phyloP scores from a whole-genome alignment of 1,284 basidiomycete genomes.

The Austroboletus rostrupii region DNA sequence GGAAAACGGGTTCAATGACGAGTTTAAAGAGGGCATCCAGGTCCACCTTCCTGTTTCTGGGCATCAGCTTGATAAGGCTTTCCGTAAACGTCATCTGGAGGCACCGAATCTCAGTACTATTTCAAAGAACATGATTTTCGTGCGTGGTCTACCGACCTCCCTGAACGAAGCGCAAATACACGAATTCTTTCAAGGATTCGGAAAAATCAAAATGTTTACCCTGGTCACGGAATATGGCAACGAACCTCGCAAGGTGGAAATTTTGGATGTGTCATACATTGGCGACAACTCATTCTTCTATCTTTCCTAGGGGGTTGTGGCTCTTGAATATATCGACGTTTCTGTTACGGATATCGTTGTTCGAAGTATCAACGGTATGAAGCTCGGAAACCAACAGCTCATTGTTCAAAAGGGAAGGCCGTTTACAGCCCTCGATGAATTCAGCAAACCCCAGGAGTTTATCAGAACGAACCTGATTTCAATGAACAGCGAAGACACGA shows the following conservation, averaged over 20 bases:
- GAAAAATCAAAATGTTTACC: conserved; percentile 92
- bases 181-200: conserved; percentile 92
- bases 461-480: no score
- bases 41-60: no score
- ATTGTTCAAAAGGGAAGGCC: not conserved
- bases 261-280: not conserved
- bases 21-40: no score
- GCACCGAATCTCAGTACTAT: no score
- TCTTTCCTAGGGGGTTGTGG: conserved; percentile 79
- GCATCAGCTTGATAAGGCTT: no score
- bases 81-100: no score
- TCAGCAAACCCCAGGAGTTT: no score
- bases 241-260: conserved; percentile 75
- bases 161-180: conserved; percentile 94
- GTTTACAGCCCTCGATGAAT: no score
- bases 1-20: no score
- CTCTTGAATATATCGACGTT: conserved; percentile 90
- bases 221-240: conserved; percentile 88
- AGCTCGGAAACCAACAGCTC: conserved; percentile 73
- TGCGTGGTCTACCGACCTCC: conserved; percentile 77
- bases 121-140: no score
- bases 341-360: conserved; percentile 71
- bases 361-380: conserved; percentile 91
- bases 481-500: no score
- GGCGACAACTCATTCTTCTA: not conserved